Evolutionary conservation across 2,329 filamentous ascomycete species (phyloP).

Genomic region (Fusarium redolens): DNA sequence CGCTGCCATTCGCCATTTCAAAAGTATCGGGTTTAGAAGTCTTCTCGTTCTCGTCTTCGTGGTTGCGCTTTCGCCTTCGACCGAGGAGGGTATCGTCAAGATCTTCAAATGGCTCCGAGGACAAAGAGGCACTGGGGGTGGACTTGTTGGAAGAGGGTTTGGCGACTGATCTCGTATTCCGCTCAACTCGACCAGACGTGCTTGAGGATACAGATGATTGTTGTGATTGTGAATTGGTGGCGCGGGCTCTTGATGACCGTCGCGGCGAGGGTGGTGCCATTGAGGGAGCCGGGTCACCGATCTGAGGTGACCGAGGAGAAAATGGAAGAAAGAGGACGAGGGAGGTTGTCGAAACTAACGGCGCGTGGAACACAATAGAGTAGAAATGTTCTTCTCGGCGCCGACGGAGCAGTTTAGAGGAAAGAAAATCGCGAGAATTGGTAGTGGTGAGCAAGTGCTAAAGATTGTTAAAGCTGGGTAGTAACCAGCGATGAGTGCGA

Average conservation of each 20-base stretch:
- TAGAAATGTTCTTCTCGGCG: background rate
- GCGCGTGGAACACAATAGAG: slow-evolving; percentile 13
- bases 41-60: slow-evolving; percentile 69
- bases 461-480: slow-evolving; percentile 30
- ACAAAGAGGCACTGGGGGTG: slow-evolving; percentile 77
- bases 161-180: slow-evolving; percentile 76
- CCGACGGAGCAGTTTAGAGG: slow-evolving; percentile 9
- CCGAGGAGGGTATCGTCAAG: slow-evolving; percentile 77
- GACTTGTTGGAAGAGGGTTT: slow-evolving; percentile 83
- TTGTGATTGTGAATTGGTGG: slow-evolving; percentile 79
- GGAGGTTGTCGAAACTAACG: background rate
- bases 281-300: slow-evolving; percentile 50
- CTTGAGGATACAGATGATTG: slow-evolving; percentile 85
- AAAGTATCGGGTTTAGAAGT: slow-evolving; percentile 55
- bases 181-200: slow-evolving; percentile 80
- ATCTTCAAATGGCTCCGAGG: slow-evolving; percentile 76
- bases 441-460: slow-evolving; percentile 22
- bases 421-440: slow-evolving; percentile 35
- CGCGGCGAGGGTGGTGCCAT: slow-evolving; percentile 77
- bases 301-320: slow-evolving; percentile 46
- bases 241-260: slow-evolving; percentile 91
- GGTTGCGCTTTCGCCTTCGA: slow-evolving; percentile 82
- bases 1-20: slow-evolving; percentile 71
- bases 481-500: slow-evolving; percentile 35
- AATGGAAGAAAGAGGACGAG: slow-evolving; percentile 22